Evolutionary conservation across 164 flowering plant genomes (phyloP), one percentile per base, ranked within the genome.

Genomic region (Piper betle): DNA sequence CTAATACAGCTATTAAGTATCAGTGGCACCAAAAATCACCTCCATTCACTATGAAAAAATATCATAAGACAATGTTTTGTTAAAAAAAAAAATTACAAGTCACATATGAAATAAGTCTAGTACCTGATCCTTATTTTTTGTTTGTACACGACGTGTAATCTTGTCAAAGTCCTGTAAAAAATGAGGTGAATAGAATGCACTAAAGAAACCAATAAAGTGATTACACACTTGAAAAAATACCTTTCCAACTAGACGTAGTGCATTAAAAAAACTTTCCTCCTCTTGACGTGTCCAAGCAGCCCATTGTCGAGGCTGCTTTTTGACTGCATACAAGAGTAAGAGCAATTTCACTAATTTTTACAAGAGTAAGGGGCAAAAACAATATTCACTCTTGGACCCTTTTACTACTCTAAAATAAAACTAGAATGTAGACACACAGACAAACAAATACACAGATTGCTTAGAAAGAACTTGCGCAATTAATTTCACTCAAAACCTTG

Each of bases 231-330:
- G 4, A 52, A 57, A 67, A 63, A 67, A 78, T 83, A 72, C 99
- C 96, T 94, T 94, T 70, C 99, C 99, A 79, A 91, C 91, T 83
- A 84, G 99, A 42, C 97, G 91, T 57, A 94, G 69, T 66, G 97
- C 99, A 78, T 79, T 81, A 70, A 94, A 94, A 73, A 94, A 94
- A 72, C 81, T 82, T 73, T 91, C 94, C 72, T 91, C 97, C 73
- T 94, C 99, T 74, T 94, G 83, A 68, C 85, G 97, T 59, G 99
- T 94, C 99, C 97, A 94, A 62, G 99, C 99, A 83, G 97, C 97
- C 99, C 99, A 94, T 70, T 88, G 99, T 42, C 97, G 81, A 60
- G 97, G 82, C 62, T 76, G 86, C 64, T 75, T 85, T 75, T 88
- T 88, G 0, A 62, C 98, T 89, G 81, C 75, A 64, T 13, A 39